phyloP scores from a whole-genome alignment of 179 eudicot genomes.

The Beta corolliflora region DNA sequence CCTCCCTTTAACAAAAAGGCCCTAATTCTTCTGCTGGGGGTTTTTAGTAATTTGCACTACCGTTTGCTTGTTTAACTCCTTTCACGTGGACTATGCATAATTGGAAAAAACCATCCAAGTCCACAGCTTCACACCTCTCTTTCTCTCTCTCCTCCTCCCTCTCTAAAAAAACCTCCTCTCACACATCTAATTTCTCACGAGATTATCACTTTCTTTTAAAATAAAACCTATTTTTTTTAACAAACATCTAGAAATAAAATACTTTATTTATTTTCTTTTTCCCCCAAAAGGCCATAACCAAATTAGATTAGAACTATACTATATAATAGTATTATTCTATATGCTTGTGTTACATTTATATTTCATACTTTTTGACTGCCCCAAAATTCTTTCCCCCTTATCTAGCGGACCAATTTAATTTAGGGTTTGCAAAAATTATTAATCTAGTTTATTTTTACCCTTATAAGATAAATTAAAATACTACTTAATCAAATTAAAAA shows the following conservation, averaged over 20 bases:
- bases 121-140: slow-evolving; percentile 4
- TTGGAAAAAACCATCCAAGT: not conserved
- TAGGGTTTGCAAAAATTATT: not conserved
- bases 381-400: not conserved
- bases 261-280: not conserved
- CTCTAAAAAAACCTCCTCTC: not conserved
- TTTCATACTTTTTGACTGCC: not conserved
- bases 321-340: not conserved
- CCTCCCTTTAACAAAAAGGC: not conserved
- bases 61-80: slow-evolving; percentile 13
- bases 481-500: not conserved
- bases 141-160: not conserved
- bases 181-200: not conserved
- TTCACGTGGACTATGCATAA: not conserved
- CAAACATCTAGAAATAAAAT: too few species aligned
- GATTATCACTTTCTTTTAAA: not conserved
- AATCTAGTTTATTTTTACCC: not conserved
- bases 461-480: not conserved
- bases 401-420: not conserved
- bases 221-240: not conserved
- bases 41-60: not conserved
- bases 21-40: not conserved
- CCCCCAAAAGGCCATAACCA: not conserved
- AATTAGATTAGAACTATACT: not conserved
- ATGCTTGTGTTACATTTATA: not conserved